These are phyloP conservation scores for Claviceps purpurea DNA, from an alignment of 2,329 filamentous ascomycete genomes.

Conservation along the genomic window DNA sequence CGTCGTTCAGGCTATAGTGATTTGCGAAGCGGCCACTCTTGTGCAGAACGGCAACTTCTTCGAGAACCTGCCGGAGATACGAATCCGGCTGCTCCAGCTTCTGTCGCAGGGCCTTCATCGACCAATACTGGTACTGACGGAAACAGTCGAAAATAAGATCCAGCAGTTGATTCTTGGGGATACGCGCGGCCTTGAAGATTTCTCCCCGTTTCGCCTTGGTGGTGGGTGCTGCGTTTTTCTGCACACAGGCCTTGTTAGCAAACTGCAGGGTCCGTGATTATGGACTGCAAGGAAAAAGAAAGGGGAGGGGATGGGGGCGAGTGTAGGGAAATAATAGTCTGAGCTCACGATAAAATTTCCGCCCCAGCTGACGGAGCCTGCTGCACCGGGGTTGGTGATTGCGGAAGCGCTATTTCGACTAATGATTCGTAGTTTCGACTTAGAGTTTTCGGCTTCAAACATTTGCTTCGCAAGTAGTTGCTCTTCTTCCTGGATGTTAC, in stretches of 20 bases:
- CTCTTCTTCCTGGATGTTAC: slow-evolving; percentile 57
- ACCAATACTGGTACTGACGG: slow-evolving; percentile 80
- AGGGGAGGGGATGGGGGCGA: not conserved
- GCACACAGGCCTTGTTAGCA: not conserved
- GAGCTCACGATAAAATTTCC: slow-evolving; percentile 43
- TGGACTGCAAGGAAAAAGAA: not conserved
- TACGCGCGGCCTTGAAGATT: slow-evolving; percentile 72
- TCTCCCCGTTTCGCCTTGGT: slow-evolving; percentile 51
- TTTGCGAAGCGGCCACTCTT: slow-evolving; percentile 76
- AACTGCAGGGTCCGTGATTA: no score
- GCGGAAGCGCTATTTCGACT: slow-evolving; percentile 35
- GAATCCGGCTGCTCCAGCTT: slow-evolving; percentile 76
- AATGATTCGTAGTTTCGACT: slow-evolving; percentile 36
- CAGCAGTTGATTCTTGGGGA: slow-evolving; percentile 76
- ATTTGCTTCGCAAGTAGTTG: slow-evolving; percentile 47
- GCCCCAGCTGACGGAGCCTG: slow-evolving; percentile 23
- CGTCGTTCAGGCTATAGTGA: slow-evolving; percentile 67
- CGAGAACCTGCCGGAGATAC: slow-evolving; percentile 77
- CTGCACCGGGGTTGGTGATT: slow-evolving; percentile 42
- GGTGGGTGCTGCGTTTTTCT: slow-evolving; percentile 40
- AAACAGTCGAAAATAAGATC: slow-evolving; percentile 78
- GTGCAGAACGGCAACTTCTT: slow-evolving; percentile 70
- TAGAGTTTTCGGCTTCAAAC: slow-evolving; percentile 34
- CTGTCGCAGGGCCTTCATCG: slow-evolving; percentile 73
- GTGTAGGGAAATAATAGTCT: not conserved